phyloP scores from a whole-genome alignment of 768 basidiomycete genomes.

The Kwoniella bestiolae region DNA sequence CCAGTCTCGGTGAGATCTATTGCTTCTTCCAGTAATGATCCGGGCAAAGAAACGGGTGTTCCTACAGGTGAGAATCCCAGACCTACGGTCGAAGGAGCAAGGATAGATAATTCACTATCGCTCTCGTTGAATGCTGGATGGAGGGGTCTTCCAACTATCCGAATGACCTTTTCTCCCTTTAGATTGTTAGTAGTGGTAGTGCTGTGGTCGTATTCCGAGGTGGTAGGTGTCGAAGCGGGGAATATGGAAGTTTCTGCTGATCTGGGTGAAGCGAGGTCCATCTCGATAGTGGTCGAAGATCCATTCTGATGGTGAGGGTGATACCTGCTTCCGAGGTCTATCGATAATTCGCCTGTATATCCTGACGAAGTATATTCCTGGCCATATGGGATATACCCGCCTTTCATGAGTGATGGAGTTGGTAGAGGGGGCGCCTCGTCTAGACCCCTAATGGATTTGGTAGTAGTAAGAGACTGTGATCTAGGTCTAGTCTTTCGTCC shows the following conservation, averaged over 20 bases:
- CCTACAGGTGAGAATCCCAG: conserved; percentile 19
- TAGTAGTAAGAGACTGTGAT: conserved; percentile 24
- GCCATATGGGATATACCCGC: background rate
- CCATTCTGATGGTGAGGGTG: background rate
- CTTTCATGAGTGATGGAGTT: conserved; percentile 11
- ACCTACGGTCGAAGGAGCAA: conserved; percentile 22
- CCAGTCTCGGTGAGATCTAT: conserved; percentile 26
- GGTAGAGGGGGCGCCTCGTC: conserved; percentile 19
- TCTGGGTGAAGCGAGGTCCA: conserved; percentile 7
- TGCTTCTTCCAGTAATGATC: conserved; percentile 27
- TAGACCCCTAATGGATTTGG: background rate
- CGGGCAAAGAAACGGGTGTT: conserved; percentile 33
- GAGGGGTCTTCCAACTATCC: conserved; percentile 16
- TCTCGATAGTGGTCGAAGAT: background rate
- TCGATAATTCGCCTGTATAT: conserved; percentile 22
- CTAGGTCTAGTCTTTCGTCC: conserved; percentile 17
- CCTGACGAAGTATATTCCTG: background rate
- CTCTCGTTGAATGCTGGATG: conserved; percentile 22
- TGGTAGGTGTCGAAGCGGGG: conserved; percentile 19
- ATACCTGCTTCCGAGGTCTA: conserved; percentile 33
- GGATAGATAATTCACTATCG: conserved; percentile 15
- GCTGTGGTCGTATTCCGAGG: background rate
- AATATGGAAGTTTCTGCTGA: conserved; percentile 27
- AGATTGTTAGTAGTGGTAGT: background rate
- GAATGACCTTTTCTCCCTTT: background rate